Base-by-base conservation (phyloP, 148 eudicot species). In the Rhododendron mucronatum region DNA sequence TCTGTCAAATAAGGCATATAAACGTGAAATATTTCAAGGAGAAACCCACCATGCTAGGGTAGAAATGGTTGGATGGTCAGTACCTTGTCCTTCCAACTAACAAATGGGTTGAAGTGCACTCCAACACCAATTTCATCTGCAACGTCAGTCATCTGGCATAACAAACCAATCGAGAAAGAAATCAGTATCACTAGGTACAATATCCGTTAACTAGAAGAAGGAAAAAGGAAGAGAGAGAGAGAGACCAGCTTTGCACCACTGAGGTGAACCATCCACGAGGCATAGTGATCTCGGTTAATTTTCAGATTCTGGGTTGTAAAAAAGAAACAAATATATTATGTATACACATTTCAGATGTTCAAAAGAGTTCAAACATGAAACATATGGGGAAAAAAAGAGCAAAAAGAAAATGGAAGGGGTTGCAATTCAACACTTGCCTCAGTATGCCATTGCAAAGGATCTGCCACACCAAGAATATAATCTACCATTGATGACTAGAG, bases 51-150 rank as follows among this genome's bases (percentile, higher is more conserved):
- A 20, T 86, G 82, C 74, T 3, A 55, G 77, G 45, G 48, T 35
- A 75, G 80, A 83, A 16, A 8, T 80, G 48, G 21, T 16, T 84
- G 15, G 77, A 81, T 45, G 84, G 1, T 76, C 33, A 77, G 53
- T 90, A 96, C 98, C 95, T 91, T 93, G 86, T 90, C 85, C 44
- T 91, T 89, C 90, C 91, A 93, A 50, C 90, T 88, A 30, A 97
- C 95, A 91, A 90, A 95, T 44, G 99, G 98, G 86, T 97, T 97
- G 85, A 97, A 97, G 91, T 95, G 98, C 76, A 97, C 96, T 44
- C 98, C 98, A 5, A 93, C 95, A 81, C 99, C 99, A 85, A 97
- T 91, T 80, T 86, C 67, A 83, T 95, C 92, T 23, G 98, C 95
- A 87, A 93, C 90, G 16, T 78, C 86, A 85, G 93, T 92, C 78